These are phyloP conservation scores for Castanea sativa DNA, from an alignment of 306 rosid genomes.

Conservation along the genomic window DNA sequence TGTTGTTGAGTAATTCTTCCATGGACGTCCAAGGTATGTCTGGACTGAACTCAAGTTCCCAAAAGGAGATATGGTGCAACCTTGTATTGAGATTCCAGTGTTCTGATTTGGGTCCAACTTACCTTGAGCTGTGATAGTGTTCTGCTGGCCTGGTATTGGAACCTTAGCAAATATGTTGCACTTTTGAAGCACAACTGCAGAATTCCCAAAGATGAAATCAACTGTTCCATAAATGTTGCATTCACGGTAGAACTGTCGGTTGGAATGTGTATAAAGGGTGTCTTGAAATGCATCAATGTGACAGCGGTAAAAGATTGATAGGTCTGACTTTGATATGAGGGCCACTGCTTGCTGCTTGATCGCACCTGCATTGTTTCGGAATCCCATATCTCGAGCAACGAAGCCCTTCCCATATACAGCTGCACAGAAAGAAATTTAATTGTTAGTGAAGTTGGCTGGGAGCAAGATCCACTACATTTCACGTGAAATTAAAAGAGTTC, in stretches of 20 bases:
- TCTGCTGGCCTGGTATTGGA: constrained; percentile 57
- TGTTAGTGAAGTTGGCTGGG: background rate
- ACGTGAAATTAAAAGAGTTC: too few relatives aligned
- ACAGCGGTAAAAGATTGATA: constrained; percentile 61
- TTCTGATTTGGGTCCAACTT: constrained; percentile 69
- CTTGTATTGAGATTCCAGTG: constrained; percentile 66
- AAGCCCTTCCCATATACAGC: constrained; percentile 68
- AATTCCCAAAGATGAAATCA: constrained; percentile 78
- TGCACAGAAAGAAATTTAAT: constrained; percentile 12
- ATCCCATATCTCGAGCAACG: constrained; percentile 65
- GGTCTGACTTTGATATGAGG: constrained; percentile 57
- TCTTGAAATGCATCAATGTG: constrained; percentile 64
- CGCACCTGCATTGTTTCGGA: constrained; percentile 66
- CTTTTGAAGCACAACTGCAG: constrained; percentile 61
- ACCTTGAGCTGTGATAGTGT: constrained; percentile 85
- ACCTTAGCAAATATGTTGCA: constrained; percentile 48
- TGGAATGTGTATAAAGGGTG: constrained; percentile 54
- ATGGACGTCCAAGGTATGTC: constrained; percentile 78
- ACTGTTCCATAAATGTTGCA: constrained; percentile 70
- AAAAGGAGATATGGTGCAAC: constrained; percentile 45
- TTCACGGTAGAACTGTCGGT: constrained; percentile 69
- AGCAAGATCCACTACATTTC: too few relatives aligned
- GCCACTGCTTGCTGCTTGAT: constrained; percentile 82
- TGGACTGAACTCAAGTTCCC: constrained; percentile 47
- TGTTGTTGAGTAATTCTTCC: constrained; percentile 88